Base-by-base conservation (phyloP, 169 alveolate species). In the Plasmodium vinckei region DNA sequence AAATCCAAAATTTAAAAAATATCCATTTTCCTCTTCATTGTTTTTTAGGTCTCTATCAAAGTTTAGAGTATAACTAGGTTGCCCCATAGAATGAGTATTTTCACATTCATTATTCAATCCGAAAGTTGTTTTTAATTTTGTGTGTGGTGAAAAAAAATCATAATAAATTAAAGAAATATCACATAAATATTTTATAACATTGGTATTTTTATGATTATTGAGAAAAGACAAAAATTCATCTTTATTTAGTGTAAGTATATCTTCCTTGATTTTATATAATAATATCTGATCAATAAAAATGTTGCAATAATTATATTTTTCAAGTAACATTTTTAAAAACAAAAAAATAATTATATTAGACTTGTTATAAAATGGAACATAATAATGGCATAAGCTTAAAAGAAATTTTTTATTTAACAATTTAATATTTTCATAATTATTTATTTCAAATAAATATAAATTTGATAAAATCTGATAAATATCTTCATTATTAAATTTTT, bases 141-240 rank as follows among this genome's bases (percentile, higher is more conserved):
- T 15, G 19, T 51, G 59, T 51, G 6, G 23, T 13, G 59, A 51
- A 12, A 72, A 72, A 46, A 77, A 51, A 46, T 77, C 47, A 57
- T 25, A 47, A 56, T 77, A 77, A 12, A 77, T 69, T 60, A 77
- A 77, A 46, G 88, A 77, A 77, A 77, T 49, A 69, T 77, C 88
- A 23, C 88, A 77, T n/a, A 77, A 44, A 44, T 77, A 77, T n/a
- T 64, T 77, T 12, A 51, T 64, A 15, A 77, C 47, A 51, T 54
- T 17, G 53, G 72, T 23, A 77, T 51, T 54, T 77, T 77, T 77
- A 23, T 39, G 51, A 42, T 77, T 27, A 33, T 13, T 64, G 15
- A 77, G 68, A 27, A 57, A 53, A 17, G n/a, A 10, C 65, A 77
- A 64, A 54, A 77, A 49, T 10, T 77, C 53, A 1, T 42, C 25